Evolutionary conservation across 2,329 filamentous ascomycete genomes (phyloP).

Genomic region (Fusarium haematococcum): DNA sequence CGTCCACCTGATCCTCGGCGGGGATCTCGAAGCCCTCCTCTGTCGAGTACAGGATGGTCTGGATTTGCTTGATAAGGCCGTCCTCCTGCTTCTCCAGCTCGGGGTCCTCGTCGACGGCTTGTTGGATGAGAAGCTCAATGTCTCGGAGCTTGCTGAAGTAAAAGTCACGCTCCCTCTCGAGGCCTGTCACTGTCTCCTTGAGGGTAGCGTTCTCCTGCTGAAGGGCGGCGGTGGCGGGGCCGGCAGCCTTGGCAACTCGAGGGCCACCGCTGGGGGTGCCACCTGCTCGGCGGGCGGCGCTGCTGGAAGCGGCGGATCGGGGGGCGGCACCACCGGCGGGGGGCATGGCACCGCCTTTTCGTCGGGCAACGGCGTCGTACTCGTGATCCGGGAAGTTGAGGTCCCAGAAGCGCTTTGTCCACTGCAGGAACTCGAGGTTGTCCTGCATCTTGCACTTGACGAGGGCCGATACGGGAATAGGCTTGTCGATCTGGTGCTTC

Average conservation of each 20-base stretch:
- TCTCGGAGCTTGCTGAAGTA: slow-evolving; percentile 99
- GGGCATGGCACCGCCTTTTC: slow-evolving; percentile 80
- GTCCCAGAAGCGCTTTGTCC: slow-evolving; percentile 97
- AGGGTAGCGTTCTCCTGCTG: slow-evolving; percentile 87
- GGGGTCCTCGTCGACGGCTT: slow-evolving; percentile 90
- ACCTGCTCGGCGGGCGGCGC: slow-evolving; percentile 67
- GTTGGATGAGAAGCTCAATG: slow-evolving; percentile 94
- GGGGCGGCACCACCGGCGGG: slow-evolving; percentile 60
- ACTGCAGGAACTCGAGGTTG: slow-evolving; percentile 98
- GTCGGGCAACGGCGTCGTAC: slow-evolving; percentile 88
- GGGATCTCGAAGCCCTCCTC: slow-evolving; percentile 95
- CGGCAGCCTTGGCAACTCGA: slow-evolving; percentile 60
- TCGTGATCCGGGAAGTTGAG: slow-evolving; percentile 97
- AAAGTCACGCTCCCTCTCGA: slow-evolving; percentile 97
- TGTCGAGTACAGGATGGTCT: slow-evolving; percentile 96
- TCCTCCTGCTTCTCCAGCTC: slow-evolving; percentile 95
- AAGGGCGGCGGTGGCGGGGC: slow-evolving; percentile 76
- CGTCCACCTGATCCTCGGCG: slow-evolving; percentile 79
- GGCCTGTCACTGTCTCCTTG: slow-evolving; percentile 93
- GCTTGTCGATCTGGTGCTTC: slow-evolving; percentile 89
- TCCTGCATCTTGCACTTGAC: slow-evolving; percentile 99
- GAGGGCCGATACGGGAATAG: slow-evolving; percentile 87
- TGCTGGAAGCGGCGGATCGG: slow-evolving; percentile 61
- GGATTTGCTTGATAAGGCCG: slow-evolving; percentile 93
- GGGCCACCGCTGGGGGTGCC: slow-evolving; percentile 71